Percentiles rank a stretch among this genome's conserved stretches.
These are phyloP conservation scores for Salinomyces thailandicus DNA, from an alignment of 2,329 filamentous ascomycete species.

Conservation along the genomic window DNA sequence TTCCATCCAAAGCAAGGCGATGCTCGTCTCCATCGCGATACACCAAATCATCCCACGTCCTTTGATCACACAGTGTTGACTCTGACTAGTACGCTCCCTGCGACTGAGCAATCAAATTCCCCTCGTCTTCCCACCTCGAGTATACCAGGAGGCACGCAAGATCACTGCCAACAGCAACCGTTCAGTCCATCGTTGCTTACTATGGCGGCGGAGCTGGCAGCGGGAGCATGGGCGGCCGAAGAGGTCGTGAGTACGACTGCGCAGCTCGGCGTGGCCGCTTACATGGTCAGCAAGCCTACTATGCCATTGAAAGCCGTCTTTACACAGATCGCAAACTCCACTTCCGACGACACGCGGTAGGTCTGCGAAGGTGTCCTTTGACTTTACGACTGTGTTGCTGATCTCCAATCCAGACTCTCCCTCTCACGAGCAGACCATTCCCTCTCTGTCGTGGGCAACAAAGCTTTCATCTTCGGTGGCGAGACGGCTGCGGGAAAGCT, in stretches of 20 bases:
- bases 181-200: background rate
- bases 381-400: no score
- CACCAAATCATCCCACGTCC: no score
- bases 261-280: constrained; percentile 31
- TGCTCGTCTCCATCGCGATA: no score
- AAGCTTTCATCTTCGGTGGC: constrained; percentile 38
- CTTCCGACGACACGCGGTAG: constrained; percentile 24
- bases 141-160: no score
- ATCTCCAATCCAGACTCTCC: constrained; percentile 14
- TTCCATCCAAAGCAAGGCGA: no score
- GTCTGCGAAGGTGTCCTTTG: no score
- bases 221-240: constrained; percentile 30
- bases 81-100: no score
- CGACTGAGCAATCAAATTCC: no score
- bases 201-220: constrained; percentile 32
- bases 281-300: constrained; percentile 33
- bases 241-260: constrained; percentile 30
- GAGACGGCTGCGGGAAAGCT: constrained; percentile 26
- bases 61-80: no score
- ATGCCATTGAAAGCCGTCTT: constrained; percentile 35
- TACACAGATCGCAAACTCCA: constrained; percentile 30
- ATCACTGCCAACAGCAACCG: no score
- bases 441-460: constrained; percentile 31
- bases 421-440: constrained; percentile 28
- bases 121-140: no score